Evolutionary conservation across 257 asterid genomes (phyloP).

Genomic region (Mitragyna speciosa): DNA sequence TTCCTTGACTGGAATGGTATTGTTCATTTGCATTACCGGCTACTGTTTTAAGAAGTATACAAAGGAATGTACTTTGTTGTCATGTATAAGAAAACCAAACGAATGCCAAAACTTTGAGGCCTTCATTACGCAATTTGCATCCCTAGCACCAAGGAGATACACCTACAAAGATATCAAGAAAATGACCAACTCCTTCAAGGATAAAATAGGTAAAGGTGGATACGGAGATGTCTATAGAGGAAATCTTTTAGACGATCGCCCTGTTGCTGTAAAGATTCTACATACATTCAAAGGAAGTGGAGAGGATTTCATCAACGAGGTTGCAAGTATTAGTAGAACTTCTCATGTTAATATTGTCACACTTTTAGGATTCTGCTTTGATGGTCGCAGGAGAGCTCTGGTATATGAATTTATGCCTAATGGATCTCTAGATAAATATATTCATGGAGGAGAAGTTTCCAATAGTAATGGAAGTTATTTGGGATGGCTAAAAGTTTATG

Average conservation of each 20-base stretch:
- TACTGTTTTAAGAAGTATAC: too few species aligned
- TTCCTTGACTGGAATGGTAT: too few species aligned
- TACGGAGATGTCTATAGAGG: too few species aligned
- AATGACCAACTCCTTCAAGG: constrained; percentile 17
- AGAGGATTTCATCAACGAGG: constrained; percentile 6
- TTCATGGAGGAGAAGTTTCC: not conserved
- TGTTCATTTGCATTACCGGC: too few species aligned
- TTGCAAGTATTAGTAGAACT: not conserved
- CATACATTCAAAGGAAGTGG: not conserved
- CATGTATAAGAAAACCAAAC: too few species aligned
- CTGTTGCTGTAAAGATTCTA: not conserved
- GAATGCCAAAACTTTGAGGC: too few species aligned
- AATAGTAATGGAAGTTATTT: not conserved
- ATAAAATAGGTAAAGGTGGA: constrained; percentile 22
- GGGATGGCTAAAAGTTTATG: not conserved
- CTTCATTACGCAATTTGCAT: not conserved
- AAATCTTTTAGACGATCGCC: too few species aligned
- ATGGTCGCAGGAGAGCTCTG: not conserved
- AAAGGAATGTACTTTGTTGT: too few species aligned
- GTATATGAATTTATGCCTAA: constrained; percentile 4
- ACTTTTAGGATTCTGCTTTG: not conserved
- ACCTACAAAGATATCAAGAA: constrained; percentile 14
- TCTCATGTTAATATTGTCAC: constrained; percentile 9
- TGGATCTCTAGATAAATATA: constrained; percentile 6
- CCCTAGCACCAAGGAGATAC: constrained; percentile 7